A percentile compares a stretch with the other conserved stretches of the same genome.
Conservation (phyloP, 2,329 filamentous ascomycete species). For the Knufia fluminis region DNA sequence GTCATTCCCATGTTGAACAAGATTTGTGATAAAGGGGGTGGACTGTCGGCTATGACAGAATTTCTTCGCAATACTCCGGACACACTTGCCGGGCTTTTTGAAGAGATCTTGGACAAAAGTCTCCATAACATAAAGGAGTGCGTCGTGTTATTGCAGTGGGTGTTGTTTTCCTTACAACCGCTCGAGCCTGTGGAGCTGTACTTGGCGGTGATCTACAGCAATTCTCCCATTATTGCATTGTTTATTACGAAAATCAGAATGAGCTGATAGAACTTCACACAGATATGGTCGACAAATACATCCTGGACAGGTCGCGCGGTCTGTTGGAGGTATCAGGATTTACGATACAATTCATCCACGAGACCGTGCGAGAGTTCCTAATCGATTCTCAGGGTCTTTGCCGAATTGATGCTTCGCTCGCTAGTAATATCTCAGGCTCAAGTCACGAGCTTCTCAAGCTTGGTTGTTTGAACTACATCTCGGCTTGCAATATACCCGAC, state of each 20-base stretch:
- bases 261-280: slow-evolving; percentile 21
- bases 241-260: neutral
- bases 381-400: too few species aligned
- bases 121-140: slow-evolving; percentile 27
- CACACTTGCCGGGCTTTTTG: too few species aligned
- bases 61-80: too few species aligned
- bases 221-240: too few species aligned
- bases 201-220: slow-evolving; percentile 31
- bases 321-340: slow-evolving; percentile 27
- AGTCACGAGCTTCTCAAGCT: too few species aligned
- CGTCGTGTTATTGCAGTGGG: slow-evolving; percentile 34
- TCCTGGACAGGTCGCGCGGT: slow-evolving; percentile 42
- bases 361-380: slow-evolving; percentile 35
- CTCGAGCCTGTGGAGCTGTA: slow-evolving; percentile 39
- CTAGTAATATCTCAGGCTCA: too few species aligned
- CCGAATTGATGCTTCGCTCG: too few species aligned
- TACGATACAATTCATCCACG: slow-evolving; percentile 40
- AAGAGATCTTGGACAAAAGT: slow-evolving; percentile 43
- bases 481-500: too few species aligned
- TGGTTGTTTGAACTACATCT: too few species aligned
- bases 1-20: slow-evolving; percentile 39
- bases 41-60: slow-evolving; percentile 27
- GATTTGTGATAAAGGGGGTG: slow-evolving; percentile 26
- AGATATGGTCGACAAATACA: slow-evolving; percentile 19
- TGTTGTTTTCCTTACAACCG: slow-evolving; percentile 42